Evolutionary conservation across 495 filamentous ascomycete species (phyloP).

Genomic region (Aspergillus affinis): DNA sequence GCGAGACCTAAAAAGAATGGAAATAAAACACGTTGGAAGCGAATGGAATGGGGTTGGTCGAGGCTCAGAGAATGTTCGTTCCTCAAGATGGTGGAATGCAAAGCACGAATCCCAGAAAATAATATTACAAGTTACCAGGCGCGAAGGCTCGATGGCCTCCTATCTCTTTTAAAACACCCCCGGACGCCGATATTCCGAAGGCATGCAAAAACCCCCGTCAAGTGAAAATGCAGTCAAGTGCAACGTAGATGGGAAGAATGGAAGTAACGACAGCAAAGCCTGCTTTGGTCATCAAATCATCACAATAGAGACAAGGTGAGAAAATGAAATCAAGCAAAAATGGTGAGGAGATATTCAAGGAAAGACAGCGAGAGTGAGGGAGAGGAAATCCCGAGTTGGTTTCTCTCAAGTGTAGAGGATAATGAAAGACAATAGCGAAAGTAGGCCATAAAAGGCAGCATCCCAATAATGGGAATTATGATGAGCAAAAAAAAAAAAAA

Average conservation of each 20-base stretch:
- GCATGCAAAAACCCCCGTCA: conserved; percentile 18
- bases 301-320: conserved; percentile 24
- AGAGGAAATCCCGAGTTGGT: not conserved
- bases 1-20: not conserved
- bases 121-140: conserved; percentile 31
- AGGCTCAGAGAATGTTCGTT: not conserved
- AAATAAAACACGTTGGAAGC: conserved; percentile 4
- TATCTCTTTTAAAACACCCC: conserved; percentile 30
- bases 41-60: conserved; percentile 13
- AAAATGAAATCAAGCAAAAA: conserved; percentile 18
- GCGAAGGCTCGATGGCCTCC: conserved; percentile 18
- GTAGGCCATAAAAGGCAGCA: not conserved
- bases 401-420: not conserved
- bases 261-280: conserved; percentile 46
- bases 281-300: conserved; percentile 48
- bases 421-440: not conserved
- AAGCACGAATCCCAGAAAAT: conserved; percentile 16
- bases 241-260: conserved; percentile 21
- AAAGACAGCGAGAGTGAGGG: conserved; percentile 2
- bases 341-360: conserved; percentile 11
- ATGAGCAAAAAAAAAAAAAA: conserved; percentile 14
- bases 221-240: conserved; percentile 13
- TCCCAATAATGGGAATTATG: too few species aligned
- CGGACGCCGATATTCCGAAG: conserved; percentile 25
- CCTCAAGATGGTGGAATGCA: conserved; percentile 13